phyloP scores from a whole-genome alignment of 1,284 basidiomycete species.

The Takashimella tepidaria region DNA sequence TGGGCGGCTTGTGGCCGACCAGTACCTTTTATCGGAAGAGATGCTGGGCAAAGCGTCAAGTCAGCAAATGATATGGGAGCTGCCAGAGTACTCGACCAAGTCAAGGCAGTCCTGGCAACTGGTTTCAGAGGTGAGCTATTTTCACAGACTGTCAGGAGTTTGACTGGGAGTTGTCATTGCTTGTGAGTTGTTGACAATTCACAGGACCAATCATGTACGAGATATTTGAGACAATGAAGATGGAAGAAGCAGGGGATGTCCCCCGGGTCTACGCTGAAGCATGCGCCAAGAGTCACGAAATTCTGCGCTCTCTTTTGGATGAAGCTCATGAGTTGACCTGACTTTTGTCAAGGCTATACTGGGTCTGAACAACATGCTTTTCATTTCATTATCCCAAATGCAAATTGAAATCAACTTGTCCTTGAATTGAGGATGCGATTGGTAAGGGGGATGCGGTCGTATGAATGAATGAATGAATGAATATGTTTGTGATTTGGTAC shows the following conservation, averaged over 20 bases:
- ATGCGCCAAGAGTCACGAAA: neutral
- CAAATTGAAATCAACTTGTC: no score
- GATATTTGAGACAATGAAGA: slow-evolving; percentile 5
- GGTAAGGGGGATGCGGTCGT: no score
- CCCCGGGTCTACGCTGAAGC: neutral
- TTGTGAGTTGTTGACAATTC: neutral
- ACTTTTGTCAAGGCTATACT: no score
- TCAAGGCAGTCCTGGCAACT: slow-evolving; percentile 10
- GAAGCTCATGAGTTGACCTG: no score
- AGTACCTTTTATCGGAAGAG: slow-evolving; percentile 7
- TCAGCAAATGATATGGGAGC: slow-evolving; percentile 4
- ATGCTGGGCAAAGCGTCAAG: slow-evolving; percentile 3
- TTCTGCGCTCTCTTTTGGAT: neutral
- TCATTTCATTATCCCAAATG: no score
- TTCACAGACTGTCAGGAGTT: no score
- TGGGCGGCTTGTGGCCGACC: slow-evolving; percentile 14
- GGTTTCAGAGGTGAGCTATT: slow-evolving; percentile 18
- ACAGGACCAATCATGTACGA: slow-evolving; percentile 7
- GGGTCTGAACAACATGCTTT: no score
- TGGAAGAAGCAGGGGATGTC: slow-evolving; percentile 2
- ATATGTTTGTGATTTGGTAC: no score
- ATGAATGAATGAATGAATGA: no score
- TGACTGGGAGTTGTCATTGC: no score
- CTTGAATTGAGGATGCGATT: no score
- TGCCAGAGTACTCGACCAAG: slow-evolving; percentile 7